Evolutionary conservation across 2,329 filamentous ascomycete species (phyloP), one percentile per base, ranked within the genome.

Genomic region (Penicillium sp.): DNA sequence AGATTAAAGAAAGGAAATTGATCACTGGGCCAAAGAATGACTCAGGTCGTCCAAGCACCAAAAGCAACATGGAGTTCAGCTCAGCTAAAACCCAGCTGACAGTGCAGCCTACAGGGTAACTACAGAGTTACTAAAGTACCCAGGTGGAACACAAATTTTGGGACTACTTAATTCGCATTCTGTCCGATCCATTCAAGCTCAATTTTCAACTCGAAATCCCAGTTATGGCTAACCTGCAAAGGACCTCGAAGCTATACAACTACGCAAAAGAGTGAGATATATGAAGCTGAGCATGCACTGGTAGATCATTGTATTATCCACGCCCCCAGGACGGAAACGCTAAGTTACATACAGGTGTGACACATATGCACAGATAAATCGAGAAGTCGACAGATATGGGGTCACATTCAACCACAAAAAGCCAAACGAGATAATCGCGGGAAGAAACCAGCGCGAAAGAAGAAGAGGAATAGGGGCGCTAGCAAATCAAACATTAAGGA

Each of bases 401-500:
- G 35, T 37, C 49, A 46, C 24, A 37, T 43, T 52, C 49, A 51
- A 43, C 53, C 53, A 58, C 47, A 62, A 60, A 27, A 29, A 35
- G 37, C 19, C 31, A 53, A 39, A 48, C 6, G 16, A 53, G 13
- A 48, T 27, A 45, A 24, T 54, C 44, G 58, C 57, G 61, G 54
- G 51, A 52, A 44, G 10, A 33, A 53, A 50, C 61, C 54, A 57
- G 62, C 48, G 58, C 60, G 60, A 63, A 48, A 59, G 60, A 41
- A 59, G 49, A 61, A 62, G 29, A 61, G 61, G 29, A 59, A 59
- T 48, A 67, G 55, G 59, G 48, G 44, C 56, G 59, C 61, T 56
- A 52, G 52, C 50, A 62, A 57, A 64, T 58, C 63, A 68, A 64
- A 64, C 68, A 71, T 72, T 72, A 73, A 64, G 60, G 60, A 60